Base-by-base conservation (phyloP, 2,329 filamentous ascomycete genomes). In the Cadophora gregata region DNA sequence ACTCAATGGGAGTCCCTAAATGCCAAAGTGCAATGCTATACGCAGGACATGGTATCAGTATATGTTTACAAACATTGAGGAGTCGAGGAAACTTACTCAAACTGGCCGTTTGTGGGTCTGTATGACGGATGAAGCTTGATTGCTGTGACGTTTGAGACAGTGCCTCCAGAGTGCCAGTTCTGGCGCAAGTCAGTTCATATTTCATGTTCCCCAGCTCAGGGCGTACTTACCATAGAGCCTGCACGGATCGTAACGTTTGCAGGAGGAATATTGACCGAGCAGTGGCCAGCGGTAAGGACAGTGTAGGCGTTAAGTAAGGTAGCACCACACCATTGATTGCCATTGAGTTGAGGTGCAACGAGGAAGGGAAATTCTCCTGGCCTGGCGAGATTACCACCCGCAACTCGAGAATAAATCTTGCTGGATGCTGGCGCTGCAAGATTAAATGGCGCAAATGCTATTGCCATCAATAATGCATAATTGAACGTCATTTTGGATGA, bases 271-370 rank as follows among this genome's bases (percentile, higher is more conserved):
- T 29, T 45, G 1, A 70, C 62, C 5, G 70, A 70, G 67, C 71
- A 73, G 63, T 73, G 71, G 21, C 63, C 71, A 33, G 71, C 71
- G 5, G 71, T 73, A 14, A 73, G 61, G 24, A 73, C 69, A n/a
- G 71, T 72, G 36, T 67, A 64, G 59, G 66, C 61, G 56, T 73
- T 72, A 21, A 72, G 25, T 62, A 73, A 65, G 9, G 67, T 63
- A 48, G 70, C 71, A 53, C 64, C 70, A 59, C 71, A 73, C 59
- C 67, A 72, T 45, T 71, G 69, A 7, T 59, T 65, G 8, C 67
- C 65, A 36, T 62, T 63, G 29, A 45, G 25, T 3, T 60, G 59
- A 21, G 69, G 63, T 58, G 66, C 68, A 55, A 72, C 70, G 24
- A 72, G 62, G 63, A 67, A 73, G 45, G 71, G 71, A 25, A 73